Conservation (phyloP, 257 asterid genomes). For the Ehretia macrophylla region DNA sequence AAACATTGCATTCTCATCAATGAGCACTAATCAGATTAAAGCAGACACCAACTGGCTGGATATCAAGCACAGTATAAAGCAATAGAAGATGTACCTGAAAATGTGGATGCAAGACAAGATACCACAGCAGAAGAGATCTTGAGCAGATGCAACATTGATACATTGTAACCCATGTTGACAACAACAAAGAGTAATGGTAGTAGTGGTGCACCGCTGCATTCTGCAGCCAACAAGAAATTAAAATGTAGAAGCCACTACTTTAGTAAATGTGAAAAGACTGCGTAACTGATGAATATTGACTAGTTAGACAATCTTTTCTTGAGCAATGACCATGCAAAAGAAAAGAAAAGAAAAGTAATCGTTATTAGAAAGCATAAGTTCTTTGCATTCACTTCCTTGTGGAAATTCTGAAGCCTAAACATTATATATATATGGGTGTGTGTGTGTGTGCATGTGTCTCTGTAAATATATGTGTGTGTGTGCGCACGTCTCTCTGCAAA, state of each 20-base stretch:
- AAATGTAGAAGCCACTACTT: neutral
- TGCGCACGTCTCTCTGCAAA: neutral
- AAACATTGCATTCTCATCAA: too few relatives aligned
- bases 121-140: conserved; percentile 95
- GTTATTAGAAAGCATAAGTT: too few relatives aligned
- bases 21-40: too few relatives aligned
- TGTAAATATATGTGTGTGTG: too few relatives aligned
- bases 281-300: too few relatives aligned
- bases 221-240: conserved; percentile 34
- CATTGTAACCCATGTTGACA: conserved; percentile 85
- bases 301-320: too few relatives aligned
- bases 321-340: too few relatives aligned
- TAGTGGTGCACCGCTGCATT: conserved; percentile 89
- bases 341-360: too few relatives aligned
- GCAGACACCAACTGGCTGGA: neutral
- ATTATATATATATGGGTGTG: too few relatives aligned
- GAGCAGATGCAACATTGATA: conserved; percentile 82
- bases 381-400: too few relatives aligned
- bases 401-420: too few relatives aligned
- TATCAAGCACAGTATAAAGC: neutral
- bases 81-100: conserved; percentile 58
- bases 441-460: too few relatives aligned
- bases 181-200: conserved; percentile 72
- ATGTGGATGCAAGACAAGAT: conserved; percentile 91
- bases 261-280: neutral